Evolutionary conservation across 768 basidiomycete genomes (phyloP), one percentile per base, ranked within the genome.

Genomic region (Boletus edulis): DNA sequence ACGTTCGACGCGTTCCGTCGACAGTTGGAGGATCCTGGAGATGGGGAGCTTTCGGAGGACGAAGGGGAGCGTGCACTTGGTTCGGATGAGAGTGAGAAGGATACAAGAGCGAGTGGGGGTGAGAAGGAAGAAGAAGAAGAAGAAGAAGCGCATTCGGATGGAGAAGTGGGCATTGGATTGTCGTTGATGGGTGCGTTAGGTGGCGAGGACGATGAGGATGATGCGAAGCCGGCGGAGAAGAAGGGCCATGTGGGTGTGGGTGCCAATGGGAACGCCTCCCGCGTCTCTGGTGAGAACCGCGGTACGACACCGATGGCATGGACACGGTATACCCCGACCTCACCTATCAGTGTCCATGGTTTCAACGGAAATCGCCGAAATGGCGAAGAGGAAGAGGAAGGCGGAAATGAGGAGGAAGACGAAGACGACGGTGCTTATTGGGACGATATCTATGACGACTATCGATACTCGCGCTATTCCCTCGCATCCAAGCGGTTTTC

Each of bases 361-460:
- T 20, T 51, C 15, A 48, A 52, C 12, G 56, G 46, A 13, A 24
- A 45, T 47, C n/a, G 10, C 27, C 49, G 35, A 45, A n/a, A 18
- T 1, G 46, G 32, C 6, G 13, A 35, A 34, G 59, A 52, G 20
- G 46, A 62, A 38, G 47, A 12, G 11, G 54, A 29, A 15, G 34
- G 46, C 14, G 67, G 35, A 32, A 49, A 58, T 22, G 62, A 47
- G 12, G 68, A 61, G 0, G 64, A 62, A 34, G 69, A 64, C 6
- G 64, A 63, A 15, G 71, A 68, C 31, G 72, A 72, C 32, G 70
- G 69, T 11, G 70, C 57, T 41, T 73, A 85, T 51, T 89, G 87
- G 82, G 88, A 89, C 50, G 86, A 89, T 59, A 89, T 91, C 48
- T 91, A 91, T 58, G 89, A 91, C 67, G 81, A 89, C 56, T 91